Evolutionary conservation across 2,329 filamentous ascomycete genomes (phyloP).

Genomic region (Helminthosporium solani): DNA sequence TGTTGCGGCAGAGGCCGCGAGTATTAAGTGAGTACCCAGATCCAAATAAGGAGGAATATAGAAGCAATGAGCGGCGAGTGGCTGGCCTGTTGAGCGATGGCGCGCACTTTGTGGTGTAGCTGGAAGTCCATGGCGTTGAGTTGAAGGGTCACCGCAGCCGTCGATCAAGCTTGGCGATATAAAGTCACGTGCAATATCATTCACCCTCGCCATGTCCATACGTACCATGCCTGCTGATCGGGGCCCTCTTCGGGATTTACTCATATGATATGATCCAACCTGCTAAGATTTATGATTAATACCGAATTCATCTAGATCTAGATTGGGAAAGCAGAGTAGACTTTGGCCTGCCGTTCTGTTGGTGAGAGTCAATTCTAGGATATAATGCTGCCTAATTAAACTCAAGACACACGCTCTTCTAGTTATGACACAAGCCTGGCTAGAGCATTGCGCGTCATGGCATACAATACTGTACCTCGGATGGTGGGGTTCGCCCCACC

Average conservation of each 20-base stretch:
- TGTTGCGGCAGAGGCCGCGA: constrained; percentile 36
- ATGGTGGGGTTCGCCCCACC: constrained; percentile 18
- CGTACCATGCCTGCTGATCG: no score
- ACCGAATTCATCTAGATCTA: no score
- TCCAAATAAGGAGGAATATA: constrained; percentile 18
- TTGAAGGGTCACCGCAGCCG: not conserved
- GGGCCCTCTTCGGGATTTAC: no score
- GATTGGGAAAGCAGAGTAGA: no score
- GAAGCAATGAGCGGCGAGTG: constrained; percentile 17
- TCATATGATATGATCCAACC: no score
- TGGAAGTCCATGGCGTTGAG: constrained; percentile 25
- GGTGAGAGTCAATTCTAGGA: no score
- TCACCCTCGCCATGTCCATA: not conserved
- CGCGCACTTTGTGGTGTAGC: constrained; percentile 12
- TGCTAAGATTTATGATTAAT: no score
- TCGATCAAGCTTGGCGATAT: not conserved
- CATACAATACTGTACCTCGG: constrained; percentile 13
- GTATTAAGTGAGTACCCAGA: constrained; percentile 17
- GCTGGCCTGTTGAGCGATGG: constrained; percentile 15
- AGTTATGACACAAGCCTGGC: no score
- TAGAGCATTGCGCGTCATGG: no score
- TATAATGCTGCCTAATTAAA: no score
- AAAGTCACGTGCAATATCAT: not conserved
- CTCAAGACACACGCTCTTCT: no score
- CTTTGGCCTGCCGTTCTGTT: no score